A percentile compares a stretch with the other conserved stretches of the same genome.
phyloP scores from a whole-genome alignment of 306 rosid species.

The Begonia fuchsioides region DNA sequence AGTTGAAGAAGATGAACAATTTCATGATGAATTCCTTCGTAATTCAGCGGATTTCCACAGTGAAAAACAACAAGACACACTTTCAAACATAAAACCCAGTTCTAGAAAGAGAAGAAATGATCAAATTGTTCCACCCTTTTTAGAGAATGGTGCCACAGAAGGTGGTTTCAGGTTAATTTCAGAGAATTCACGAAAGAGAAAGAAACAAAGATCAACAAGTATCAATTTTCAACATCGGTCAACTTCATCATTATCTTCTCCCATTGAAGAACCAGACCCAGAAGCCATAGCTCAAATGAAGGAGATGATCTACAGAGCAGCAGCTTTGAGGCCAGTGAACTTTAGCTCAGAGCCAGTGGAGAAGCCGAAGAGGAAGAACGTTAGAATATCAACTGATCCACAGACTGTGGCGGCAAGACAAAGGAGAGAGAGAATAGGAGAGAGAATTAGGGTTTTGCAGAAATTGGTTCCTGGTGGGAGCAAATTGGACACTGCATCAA shows the following conservation, averaged over 20 bases:
- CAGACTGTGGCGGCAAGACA: conserved; percentile 96
- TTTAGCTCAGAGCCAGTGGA: conserved; percentile 49
- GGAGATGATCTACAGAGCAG: conserved; percentile 85
- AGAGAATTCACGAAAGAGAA: too few species aligned
- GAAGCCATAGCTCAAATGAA: conserved; percentile 92
- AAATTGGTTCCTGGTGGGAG: conserved; percentile 86
- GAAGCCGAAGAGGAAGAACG: conserved; percentile 81
- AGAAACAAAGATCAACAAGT: conserved; percentile 51
- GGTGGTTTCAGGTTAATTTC: too few species aligned
- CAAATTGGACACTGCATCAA: conserved; percentile 97
- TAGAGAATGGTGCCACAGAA: too few species aligned
- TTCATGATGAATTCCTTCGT: conserved; percentile 12
- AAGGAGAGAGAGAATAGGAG: conserved; percentile 82
- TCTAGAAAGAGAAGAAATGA: conserved; percentile 31
- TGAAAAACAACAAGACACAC: conserved; percentile 1
- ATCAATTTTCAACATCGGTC: conserved; percentile 60
- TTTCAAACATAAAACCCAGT: conserved; percentile 13
- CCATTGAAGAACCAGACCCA: conserved; percentile 55
- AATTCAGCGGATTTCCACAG: conserved; percentile 19
- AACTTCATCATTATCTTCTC: conserved; percentile 29
- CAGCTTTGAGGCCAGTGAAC: conserved; percentile 85
- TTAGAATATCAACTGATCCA: conserved; percentile 73
- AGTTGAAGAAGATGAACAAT: conserved; percentile 26
- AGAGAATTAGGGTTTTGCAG: conserved; percentile 77
- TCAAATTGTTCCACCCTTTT: conserved; percentile 14